Percentiles rank a stretch among this genome's conserved stretches.
Conservation (phyloP, 345 rosid genomes). For the Ceriops zippeliana region DNA sequence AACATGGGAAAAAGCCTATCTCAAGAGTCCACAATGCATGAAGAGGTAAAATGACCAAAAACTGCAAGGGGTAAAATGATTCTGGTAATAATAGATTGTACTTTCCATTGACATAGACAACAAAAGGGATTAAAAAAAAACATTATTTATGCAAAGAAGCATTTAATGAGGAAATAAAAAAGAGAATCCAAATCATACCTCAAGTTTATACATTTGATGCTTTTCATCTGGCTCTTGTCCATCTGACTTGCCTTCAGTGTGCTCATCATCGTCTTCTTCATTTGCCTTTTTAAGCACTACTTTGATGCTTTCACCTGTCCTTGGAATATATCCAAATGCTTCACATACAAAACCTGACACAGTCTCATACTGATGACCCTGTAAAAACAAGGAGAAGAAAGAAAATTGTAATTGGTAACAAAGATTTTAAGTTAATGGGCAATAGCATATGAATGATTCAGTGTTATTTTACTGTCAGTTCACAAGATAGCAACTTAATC, state of each 20-base stretch:
- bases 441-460: neutral
- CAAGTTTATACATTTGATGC: constrained; percentile 73
- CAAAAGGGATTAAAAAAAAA: too few relatives aligned
- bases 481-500: neutral
- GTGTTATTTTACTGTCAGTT: neutral
- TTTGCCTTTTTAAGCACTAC: constrained; percentile 76
- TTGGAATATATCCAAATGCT: constrained; percentile 95
- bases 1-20: neutral
- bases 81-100: too few relatives aligned
- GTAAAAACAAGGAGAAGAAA: constrained; percentile 13
- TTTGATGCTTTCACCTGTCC: constrained; percentile 85
- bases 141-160: neutral
- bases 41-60: too few relatives aligned
- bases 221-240: constrained; percentile 60
- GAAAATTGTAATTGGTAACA: neutral
- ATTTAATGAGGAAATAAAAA: neutral
- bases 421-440: constrained; percentile 1
- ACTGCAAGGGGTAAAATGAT: too few relatives aligned
- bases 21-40: neutral
- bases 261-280: constrained; percentile 63
- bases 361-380: constrained; percentile 98
- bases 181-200: constrained; percentile 45
- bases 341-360: constrained; percentile 96
- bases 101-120: too few relatives aligned
- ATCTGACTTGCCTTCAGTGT: constrained; percentile 60